These are phyloP conservation scores for Alnus rubra DNA, from an alignment of 306 rosid species.

Conservation along the genomic window DNA sequence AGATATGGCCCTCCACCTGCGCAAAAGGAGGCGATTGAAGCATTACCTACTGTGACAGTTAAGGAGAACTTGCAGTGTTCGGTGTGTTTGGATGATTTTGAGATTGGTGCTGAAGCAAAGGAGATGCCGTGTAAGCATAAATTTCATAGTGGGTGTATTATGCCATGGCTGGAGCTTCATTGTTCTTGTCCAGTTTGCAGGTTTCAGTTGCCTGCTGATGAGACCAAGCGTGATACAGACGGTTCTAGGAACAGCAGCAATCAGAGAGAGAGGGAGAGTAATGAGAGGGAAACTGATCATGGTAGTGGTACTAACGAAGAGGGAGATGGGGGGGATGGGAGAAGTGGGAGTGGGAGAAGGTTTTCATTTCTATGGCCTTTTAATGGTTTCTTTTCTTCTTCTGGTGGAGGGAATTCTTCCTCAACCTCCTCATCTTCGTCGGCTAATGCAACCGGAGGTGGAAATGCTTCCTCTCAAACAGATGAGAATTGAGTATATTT, in stretches of 20 bases:
- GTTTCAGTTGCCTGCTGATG: slow-evolving; percentile 62
- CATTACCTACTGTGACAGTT: slow-evolving; percentile 54
- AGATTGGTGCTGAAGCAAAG: slow-evolving; percentile 62
- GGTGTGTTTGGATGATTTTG: slow-evolving; percentile 80
- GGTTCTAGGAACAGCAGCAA: slow-evolving; percentile 35
- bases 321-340: slow-evolving; percentile 39
- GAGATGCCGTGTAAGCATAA: slow-evolving; percentile 89
- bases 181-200: slow-evolving; percentile 87
- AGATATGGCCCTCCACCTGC: slow-evolving; percentile 82
- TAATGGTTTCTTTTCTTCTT: slow-evolving; percentile 55
- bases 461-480: slow-evolving; percentile 43
- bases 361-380: slow-evolving; percentile 81
- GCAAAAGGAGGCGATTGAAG: slow-evolving; percentile 64
- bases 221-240: slow-evolving; percentile 52
- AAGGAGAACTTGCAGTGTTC: slow-evolving; percentile 62
- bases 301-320: slow-evolving; percentile 29
- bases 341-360: slow-evolving; percentile 55
- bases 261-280: slow-evolving; percentile 38
- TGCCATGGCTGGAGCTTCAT: slow-evolving; percentile 86
- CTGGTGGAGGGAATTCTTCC: slow-evolving; percentile 43
- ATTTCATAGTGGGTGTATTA: slow-evolving; percentile 64
- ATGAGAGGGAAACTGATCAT: slow-evolving; percentile 12
- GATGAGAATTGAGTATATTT: slow-evolving; percentile 45
- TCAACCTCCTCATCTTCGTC: slow-evolving; percentile 32
- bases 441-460: slow-evolving; percentile 35